Evolutionary conservation across 805 yeast genomes (phyloP).

Genomic region (Allodekkera sacchari): DNA sequence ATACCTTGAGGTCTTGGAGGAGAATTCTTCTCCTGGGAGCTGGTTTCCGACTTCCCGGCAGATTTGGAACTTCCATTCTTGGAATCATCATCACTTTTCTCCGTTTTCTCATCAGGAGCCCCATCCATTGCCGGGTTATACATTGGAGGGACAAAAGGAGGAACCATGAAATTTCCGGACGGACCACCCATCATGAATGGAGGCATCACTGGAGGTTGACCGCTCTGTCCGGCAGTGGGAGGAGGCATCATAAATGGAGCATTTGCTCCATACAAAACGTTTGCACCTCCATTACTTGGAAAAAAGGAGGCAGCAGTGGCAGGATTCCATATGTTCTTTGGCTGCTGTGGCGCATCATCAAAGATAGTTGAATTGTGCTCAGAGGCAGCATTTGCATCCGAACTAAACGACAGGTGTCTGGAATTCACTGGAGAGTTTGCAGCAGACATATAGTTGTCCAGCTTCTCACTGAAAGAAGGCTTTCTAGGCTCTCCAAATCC

Average conservation of each 20-base stretch:
- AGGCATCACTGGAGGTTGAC: slow-evolving; percentile 9
- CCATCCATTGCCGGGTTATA: too few species aligned
- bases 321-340: slow-evolving; percentile 53
- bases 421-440: slow-evolving; percentile 19
- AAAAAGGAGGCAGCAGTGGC: slow-evolving; percentile 54
- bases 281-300: slow-evolving; percentile 24
- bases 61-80: neutral
- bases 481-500: slow-evolving; percentile 25
- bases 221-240: slow-evolving; percentile 1
- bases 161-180: slow-evolving; percentile 25
- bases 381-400: slow-evolving; percentile 20
- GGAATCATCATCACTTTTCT: neutral
- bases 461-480: slow-evolving; percentile 53
- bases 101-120: neutral
- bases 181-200: slow-evolving; percentile 24
- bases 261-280: neutral
- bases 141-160: slow-evolving; percentile 30
- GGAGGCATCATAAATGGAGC: slow-evolving; percentile 7
- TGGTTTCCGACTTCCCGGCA: neutral
- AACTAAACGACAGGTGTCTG: slow-evolving; percentile 22
- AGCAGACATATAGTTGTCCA: slow-evolving; percentile 41
- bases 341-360: slow-evolving; percentile 18
- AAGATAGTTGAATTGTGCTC: slow-evolving; percentile 27
- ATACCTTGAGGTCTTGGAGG: slow-evolving; percentile 5
- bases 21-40: neutral